Conservation (phyloP, 2,329 filamentous ascomycete species). For the Lasiodiplodia gonubiensis region DNA sequence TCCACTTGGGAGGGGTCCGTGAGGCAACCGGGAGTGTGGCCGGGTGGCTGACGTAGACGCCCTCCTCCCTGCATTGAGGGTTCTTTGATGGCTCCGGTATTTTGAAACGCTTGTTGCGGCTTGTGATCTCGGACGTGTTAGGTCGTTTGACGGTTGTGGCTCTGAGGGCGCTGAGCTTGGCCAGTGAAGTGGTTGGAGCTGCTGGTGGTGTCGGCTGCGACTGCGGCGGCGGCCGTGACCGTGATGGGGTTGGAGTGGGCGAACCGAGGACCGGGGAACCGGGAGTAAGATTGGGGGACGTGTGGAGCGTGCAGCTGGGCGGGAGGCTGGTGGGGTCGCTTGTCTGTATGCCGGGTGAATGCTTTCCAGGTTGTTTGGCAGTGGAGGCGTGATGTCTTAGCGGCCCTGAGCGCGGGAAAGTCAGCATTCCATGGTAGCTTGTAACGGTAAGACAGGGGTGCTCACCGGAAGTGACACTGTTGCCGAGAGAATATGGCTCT, state of each 20-base stretch:
- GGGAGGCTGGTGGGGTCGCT: background rate
- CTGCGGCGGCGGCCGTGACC: too few relatives aligned
- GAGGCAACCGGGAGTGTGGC: too few relatives aligned
- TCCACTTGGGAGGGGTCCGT: background rate
- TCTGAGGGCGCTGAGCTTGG: background rate
- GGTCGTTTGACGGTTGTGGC: background rate
- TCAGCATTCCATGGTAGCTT: background rate
- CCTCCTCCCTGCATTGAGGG: too few relatives aligned
- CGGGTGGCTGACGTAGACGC: too few relatives aligned
- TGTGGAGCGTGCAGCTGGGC: background rate
- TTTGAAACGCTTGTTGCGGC: too few relatives aligned
- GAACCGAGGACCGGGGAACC: background rate
- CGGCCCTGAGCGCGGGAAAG: background rate
- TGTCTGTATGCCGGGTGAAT: too few relatives aligned
- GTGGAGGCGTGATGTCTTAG: background rate
- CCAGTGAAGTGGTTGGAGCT: background rate
- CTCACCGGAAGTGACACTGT: background rate
- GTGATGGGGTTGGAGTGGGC: background rate
- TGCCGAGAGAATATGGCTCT: background rate
- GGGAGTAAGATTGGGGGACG: background rate
- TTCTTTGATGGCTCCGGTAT: too few relatives aligned
- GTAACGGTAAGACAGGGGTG: background rate
- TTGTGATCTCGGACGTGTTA: background rate
- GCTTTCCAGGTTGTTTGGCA: background rate
- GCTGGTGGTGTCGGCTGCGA: background rate